Evolutionary conservation across 441 rosid genomes (phyloP).

Genomic region (Syzygium syzygioides): DNA sequence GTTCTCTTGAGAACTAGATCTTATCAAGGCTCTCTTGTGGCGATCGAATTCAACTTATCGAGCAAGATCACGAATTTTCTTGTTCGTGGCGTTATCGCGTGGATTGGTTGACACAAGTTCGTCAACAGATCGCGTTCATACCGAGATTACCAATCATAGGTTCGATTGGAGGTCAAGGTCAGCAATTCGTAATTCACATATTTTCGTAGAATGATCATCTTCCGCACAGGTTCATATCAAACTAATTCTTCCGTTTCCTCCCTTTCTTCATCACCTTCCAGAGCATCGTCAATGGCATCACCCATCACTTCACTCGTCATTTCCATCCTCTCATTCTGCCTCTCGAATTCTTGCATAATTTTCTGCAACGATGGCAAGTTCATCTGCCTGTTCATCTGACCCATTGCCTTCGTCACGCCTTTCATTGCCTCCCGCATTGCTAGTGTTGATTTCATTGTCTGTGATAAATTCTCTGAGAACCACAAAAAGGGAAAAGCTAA

Average conservation of each 20-base stretch:
- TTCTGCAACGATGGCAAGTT: constrained; percentile 81
- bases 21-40: too few relatives aligned
- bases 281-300: constrained; percentile 87
- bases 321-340: constrained; percentile 94
- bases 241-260: constrained; percentile 95
- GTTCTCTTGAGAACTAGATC: too few relatives aligned
- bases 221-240: too few relatives aligned
- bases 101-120: too few relatives aligned
- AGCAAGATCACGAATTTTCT: too few relatives aligned
- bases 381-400: constrained; percentile 92
- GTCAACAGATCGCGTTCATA: too few relatives aligned
- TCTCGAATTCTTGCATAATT: constrained; percentile 88
- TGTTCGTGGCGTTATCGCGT: too few relatives aligned
- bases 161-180: too few relatives aligned
- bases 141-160: too few relatives aligned
- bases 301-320: constrained; percentile 91
- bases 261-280: constrained; percentile 97
- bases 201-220: too few relatives aligned
- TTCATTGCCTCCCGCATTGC: constrained; percentile 99
- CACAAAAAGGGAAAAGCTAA: not conserved
- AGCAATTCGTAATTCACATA: too few relatives aligned
- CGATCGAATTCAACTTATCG: too few relatives aligned
- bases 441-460: constrained; percentile 94
- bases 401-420: constrained; percentile 95
- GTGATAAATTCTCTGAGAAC: not conserved